These are phyloP conservation scores for Albatrellus sp. DNA, from an alignment of 1,284 basidiomycete species.

Conservation along the genomic window DNA sequence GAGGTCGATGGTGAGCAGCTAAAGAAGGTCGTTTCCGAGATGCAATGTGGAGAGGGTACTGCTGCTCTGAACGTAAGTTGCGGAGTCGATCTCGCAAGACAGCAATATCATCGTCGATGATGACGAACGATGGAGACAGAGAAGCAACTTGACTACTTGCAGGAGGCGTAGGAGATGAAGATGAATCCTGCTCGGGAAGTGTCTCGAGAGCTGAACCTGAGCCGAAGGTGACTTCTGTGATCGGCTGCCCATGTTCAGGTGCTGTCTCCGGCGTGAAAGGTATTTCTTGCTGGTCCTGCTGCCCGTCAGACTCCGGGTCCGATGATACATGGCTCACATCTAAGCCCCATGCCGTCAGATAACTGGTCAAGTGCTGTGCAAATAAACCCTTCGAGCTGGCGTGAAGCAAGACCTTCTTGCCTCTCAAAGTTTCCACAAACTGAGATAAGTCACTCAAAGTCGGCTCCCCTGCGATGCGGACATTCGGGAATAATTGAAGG, in stretches of 20 bases:
- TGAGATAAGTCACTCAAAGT: conserved; percentile 62
- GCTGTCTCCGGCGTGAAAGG: conserved; percentile 7
- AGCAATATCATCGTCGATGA: conserved; percentile 82
- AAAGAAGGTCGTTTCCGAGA: conserved; percentile 67
- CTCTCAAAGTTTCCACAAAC: conserved; percentile 74
- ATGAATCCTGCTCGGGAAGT: conserved; percentile 10
- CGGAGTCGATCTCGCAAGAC: conserved; percentile 63
- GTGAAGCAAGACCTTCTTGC: conserved; percentile 72
- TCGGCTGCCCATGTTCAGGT: neutral
- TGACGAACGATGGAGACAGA: conserved; percentile 46
- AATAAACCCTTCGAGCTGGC: conserved; percentile 77
- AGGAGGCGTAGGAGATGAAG: conserved; percentile 5
- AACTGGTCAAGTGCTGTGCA: conserved; percentile 81
- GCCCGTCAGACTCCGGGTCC: conserved; percentile 36
- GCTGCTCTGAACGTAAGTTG: conserved; percentile 46
- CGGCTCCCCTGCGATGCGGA: conserved; percentile 54
- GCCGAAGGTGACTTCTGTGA: conserved; percentile 6
- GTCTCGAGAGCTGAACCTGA: conserved; percentile 8
- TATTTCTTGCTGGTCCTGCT: conserved; percentile 8
- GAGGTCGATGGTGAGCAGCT: conserved; percentile 52
- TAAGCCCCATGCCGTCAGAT: conserved; percentile 89
- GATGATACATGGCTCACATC: conserved; percentile 77
- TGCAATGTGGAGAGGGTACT: conserved; percentile 28
- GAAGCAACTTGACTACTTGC: conserved; percentile 3
- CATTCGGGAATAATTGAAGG: conserved; percentile 28